A percentile compares a stretch with the other conserved stretches of the same genome.
These are phyloP conservation scores for Fraxinus albicans DNA, from an alignment of 305 asterid genomes.

Conservation along the genomic window DNA sequence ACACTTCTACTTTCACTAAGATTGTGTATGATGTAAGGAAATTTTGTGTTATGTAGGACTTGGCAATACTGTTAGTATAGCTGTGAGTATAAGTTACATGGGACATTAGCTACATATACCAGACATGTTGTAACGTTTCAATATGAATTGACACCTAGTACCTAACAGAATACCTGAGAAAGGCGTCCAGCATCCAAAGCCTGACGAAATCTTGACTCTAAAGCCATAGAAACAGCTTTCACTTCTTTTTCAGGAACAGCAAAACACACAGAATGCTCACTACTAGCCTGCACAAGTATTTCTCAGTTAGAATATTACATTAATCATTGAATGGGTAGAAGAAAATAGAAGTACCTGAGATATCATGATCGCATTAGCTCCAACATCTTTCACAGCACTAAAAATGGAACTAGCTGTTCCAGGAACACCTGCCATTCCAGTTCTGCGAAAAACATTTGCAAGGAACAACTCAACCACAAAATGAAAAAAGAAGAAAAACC, in stretches of 20 bases:
- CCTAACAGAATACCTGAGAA: conserved; percentile 68
- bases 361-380: conserved; percentile 96
- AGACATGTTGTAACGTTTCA: conserved; percentile 1
- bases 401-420: conserved; percentile 94
- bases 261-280: conserved; percentile 98
- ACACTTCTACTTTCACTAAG: background rate
- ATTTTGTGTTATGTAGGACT: background rate
- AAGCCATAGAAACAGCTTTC: conserved; percentile 80
- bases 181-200: conserved; percentile 95
- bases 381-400: conserved; percentile 87
- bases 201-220: conserved; percentile 81
- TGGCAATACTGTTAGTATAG: background rate
- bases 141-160: background rate
- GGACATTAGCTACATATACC: background rate
- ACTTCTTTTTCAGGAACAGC: conserved; percentile 98
- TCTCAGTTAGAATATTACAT: conserved; percentile 8
- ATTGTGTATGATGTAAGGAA: background rate
- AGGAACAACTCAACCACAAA: conserved; percentile 15
- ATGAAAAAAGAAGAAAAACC: conserved; percentile 3
- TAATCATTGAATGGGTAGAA: conserved; percentile 2
- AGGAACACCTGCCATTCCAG: conserved; percentile 99
- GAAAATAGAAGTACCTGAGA: conserved; percentile 63
- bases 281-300: conserved; percentile 72
- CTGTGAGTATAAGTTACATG: background rate
- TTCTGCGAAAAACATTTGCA: conserved; percentile 49